phyloP scores from a whole-genome alignment of 2,329 filamentous ascomycete species.

The Arthroderma uncinatum region DNA sequence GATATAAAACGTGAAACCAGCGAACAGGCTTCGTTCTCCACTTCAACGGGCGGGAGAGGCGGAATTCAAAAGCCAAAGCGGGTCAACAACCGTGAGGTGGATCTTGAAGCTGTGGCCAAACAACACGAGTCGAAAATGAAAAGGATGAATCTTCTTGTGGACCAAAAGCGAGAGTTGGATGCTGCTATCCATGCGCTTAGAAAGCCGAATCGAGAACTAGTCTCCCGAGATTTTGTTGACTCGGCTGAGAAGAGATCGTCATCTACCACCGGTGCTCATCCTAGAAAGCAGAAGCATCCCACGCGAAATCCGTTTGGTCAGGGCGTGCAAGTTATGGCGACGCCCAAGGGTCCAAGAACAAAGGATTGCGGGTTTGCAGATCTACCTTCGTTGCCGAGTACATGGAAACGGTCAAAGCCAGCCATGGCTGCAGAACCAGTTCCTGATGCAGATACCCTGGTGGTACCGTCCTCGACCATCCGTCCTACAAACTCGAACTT shows the following conservation, averaged over 20 bases:
- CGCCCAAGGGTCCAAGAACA: conserved; percentile 24
- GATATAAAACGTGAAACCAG: conserved; percentile 32
- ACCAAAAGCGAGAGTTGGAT: conserved; percentile 40
- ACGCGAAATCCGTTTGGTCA: conserved; percentile 32
- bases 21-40: conserved; percentile 29
- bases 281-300: conserved; percentile 33
- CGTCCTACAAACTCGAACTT: background rate
- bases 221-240: conserved; percentile 36
- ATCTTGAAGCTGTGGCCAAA: conserved; percentile 36
- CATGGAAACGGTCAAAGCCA: background rate
- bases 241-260: conserved; percentile 26
- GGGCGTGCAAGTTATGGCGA: conserved; percentile 41
- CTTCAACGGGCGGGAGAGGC: conserved; percentile 26
- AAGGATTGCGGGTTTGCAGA: conserved; percentile 11
- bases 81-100: conserved; percentile 39
- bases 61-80: conserved; percentile 36
- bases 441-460: background rate
- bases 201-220: conserved; percentile 38
- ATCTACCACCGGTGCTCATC: conserved; percentile 17
- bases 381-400: background rate
- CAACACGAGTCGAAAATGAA: conserved; percentile 37
- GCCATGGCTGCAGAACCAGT: background rate
- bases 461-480: background rate
- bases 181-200: conserved; percentile 38
- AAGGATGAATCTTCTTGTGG: conserved; percentile 35